Conservation (phyloP, 495 filamentous ascomycete genomes). For the Physcia stellaris region DNA sequence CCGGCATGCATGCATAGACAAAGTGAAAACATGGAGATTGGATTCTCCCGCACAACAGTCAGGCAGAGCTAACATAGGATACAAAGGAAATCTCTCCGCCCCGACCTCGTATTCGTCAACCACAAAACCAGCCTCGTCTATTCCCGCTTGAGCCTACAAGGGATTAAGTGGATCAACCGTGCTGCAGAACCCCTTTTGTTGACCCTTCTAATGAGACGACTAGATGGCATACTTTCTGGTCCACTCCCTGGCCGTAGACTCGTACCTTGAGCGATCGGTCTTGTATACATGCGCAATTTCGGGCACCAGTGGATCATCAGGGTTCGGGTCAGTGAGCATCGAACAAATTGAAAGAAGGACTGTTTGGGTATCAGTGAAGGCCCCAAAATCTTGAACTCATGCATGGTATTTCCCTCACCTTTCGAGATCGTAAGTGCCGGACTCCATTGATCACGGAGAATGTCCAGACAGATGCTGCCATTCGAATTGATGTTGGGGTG, state of each 20-base stretch:
- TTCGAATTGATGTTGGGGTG: constrained; percentile 99
- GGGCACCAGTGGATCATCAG: constrained; percentile 93
- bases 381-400: neutral
- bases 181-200: too few relatives aligned
- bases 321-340: constrained; percentile 99
- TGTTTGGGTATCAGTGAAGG: constrained; percentile 22
- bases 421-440: constrained; percentile 97
- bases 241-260: constrained; percentile 95
- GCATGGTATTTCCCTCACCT: constrained; percentile 41
- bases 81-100: too few relatives aligned
- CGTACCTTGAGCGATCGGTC: constrained; percentile 89
- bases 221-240: constrained; percentile 97
- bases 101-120: too few relatives aligned
- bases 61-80: too few relatives aligned
- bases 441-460: constrained; percentile 97
- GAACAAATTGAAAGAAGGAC: constrained; percentile 98
- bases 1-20: too few relatives aligned
- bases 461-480: constrained; percentile 97
- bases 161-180: too few relatives aligned
- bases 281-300: constrained; percentile 99
- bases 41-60: too few relatives aligned
- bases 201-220: too few relatives aligned
- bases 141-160: too few relatives aligned
- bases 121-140: too few relatives aligned
- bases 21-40: too few relatives aligned